Evolutionary conservation across 2,329 filamentous ascomycete genomes (phyloP), one percentile per base, ranked within the genome.

Genomic region (Nemania diffusa): DNA sequence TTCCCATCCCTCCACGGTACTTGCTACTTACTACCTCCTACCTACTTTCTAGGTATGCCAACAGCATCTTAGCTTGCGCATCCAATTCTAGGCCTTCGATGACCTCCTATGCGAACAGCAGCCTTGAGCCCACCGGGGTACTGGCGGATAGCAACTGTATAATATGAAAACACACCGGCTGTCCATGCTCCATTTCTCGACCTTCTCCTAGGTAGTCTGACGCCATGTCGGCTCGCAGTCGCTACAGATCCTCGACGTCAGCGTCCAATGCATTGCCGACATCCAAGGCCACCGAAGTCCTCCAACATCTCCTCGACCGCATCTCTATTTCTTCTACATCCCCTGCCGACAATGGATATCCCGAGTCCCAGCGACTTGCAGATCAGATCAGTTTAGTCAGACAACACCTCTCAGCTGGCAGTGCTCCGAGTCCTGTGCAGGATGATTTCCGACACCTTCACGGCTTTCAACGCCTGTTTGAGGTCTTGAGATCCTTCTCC

Each of bases 401-500:
- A 74, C 91, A 93, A 66, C 82, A 88, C 69, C 78, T 89, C 29
- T 81, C 85, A 48, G 83, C 85, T 9, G 75, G 79, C 29, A 75
- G 81, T 44, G 78, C 84, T 17, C 82, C 84, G 2, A 81, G 81
- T 67, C 78, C 83, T 3, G 81, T 83, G 5, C 93, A 94, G 81
- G 92, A 97, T 81, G 90, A 92, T 73, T 97, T 97, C 77, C 89
- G 94, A 71, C 89, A 92, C 75, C 85, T 94, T 27, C 84, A 87
- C 64, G 94, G 94, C 74, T 97, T 97, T 78, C 88, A 93, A 73
- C 85, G 86, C 50, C 81, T 97, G 24, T 83, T 97, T 60, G 84
- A 88, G 48, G 85, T 92, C 27, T 81, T 97, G 24, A 86, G 90
- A 65, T 85, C 88, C 61, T 89, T 94, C 69, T 90, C 91, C 0